Conservation (phyloP, 2,329 filamentous ascomycete species). For the Bimuria novae-zelandiae region DNA sequence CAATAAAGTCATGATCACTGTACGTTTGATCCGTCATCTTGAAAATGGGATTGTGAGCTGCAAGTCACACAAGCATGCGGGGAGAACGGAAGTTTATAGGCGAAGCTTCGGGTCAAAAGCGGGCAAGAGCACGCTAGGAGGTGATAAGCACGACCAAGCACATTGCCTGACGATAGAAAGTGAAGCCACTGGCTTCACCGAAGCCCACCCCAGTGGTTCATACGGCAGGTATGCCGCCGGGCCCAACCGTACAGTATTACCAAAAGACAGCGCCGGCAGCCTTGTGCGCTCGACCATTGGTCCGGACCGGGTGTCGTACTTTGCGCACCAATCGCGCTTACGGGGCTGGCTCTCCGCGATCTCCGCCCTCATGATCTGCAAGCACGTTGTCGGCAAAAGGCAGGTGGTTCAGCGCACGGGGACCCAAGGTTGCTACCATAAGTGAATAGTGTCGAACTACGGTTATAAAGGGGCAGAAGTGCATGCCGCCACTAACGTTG, state of each 20-base stretch:
- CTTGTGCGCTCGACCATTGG: not conserved
- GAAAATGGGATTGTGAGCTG: not conserved
- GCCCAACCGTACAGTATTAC: conserved; percentile 4
- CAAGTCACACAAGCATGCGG: not conserved
- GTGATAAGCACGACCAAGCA: conserved; percentile 3
- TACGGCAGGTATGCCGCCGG: not conserved
- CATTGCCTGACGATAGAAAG: conserved; percentile 1
- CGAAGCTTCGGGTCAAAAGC: not conserved
- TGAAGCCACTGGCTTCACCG: not conserved
- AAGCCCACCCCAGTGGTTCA: not conserved
- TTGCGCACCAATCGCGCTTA: not conserved
- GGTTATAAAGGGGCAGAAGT: conserved; percentile 5
- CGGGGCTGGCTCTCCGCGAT: not conserved
- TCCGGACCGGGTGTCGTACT: not conserved
- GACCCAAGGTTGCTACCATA: not conserved
- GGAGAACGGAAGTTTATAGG: conserved; percentile 1
- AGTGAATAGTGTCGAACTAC: not conserved
- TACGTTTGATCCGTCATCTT: conserved; percentile 12
- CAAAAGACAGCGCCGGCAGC: conserved; percentile 3
- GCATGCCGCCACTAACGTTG: not conserved
- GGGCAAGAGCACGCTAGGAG: not conserved
- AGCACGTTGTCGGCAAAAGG: not conserved
- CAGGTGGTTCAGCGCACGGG: not conserved
- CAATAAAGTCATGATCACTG: conserved; percentile 14
- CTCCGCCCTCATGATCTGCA: conserved; percentile 11